These are phyloP conservation scores for Chrysoporthe deuterocubensis DNA, from an alignment of 2,329 filamentous ascomycete genomes.

Conservation along the genomic window DNA sequence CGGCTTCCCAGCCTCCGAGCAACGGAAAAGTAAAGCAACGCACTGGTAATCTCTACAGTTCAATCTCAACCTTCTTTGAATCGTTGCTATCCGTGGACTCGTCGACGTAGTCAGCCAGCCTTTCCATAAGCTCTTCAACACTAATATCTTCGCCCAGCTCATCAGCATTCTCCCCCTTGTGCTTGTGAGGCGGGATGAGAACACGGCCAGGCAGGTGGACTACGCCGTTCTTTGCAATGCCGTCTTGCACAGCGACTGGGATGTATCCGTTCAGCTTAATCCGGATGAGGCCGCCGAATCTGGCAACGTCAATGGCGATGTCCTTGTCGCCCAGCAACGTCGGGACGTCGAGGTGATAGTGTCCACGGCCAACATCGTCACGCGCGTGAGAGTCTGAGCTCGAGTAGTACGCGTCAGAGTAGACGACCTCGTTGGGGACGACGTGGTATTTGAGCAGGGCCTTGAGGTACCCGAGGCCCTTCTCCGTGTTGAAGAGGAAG, in stretches of 20 bases:
- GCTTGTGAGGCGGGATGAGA: slow-evolving; percentile 73
- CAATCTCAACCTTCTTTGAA: slow-evolving; percentile 11
- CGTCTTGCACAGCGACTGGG: slow-evolving; percentile 69
- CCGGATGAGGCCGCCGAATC: slow-evolving; percentile 68
- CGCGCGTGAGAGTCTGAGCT: slow-evolving; percentile 42
- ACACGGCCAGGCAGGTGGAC: slow-evolving; percentile 77
- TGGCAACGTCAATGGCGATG: slow-evolving; percentile 72
- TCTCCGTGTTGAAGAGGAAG: slow-evolving; percentile 80
- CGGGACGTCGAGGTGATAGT: slow-evolving; percentile 71
- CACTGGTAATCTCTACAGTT: slow-evolving; percentile 10
- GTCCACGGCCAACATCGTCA: slow-evolving; percentile 45
- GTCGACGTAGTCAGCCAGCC: slow-evolving; percentile 51
- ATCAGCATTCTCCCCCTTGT: slow-evolving; percentile 42
- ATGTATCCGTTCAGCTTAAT: slow-evolving; percentile 78
- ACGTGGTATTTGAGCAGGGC: slow-evolving; percentile 82
- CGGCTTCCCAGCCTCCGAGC: too few species aligned
- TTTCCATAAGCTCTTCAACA: slow-evolving; percentile 64
- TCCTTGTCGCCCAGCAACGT: slow-evolving; percentile 71
- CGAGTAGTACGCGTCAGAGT: slow-evolving; percentile 80
- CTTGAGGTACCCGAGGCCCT: slow-evolving; percentile 74
- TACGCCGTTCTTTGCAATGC: slow-evolving; percentile 76
- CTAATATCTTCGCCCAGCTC: slow-evolving; percentile 54
- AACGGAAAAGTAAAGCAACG: too few species aligned
- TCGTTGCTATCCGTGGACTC: slow-evolving; percentile 30
- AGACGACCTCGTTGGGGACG: slow-evolving; percentile 74